Evolutionary conservation across 1,284 basidiomycete genomes (phyloP).

Genomic region (Puccinia hordei): DNA sequence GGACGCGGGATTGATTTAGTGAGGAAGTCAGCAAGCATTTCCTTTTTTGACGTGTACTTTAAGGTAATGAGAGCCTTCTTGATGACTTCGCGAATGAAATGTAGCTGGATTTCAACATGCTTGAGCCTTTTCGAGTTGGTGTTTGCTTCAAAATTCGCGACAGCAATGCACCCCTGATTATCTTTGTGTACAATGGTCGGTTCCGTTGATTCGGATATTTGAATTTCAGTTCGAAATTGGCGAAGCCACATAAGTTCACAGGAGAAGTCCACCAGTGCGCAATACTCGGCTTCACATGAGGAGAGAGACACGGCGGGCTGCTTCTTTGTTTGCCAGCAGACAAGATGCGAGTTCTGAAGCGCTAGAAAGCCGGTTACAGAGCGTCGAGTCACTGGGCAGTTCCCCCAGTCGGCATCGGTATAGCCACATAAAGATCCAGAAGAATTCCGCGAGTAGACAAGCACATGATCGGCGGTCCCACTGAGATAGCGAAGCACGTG

Average conservation of each 20-base stretch:
- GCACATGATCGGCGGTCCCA: not conserved
- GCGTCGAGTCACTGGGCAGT: not conserved
- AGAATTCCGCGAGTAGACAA: not conserved
- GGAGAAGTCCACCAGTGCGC: not conserved
- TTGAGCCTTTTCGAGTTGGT: not conserved
- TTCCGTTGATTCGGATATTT: not conserved
- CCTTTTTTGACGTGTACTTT: not conserved
- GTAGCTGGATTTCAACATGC: too few relatives aligned
- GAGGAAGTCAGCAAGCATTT: not conserved
- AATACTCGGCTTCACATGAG: not conserved
- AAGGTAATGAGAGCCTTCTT: not conserved
- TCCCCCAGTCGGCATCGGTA: too few relatives aligned
- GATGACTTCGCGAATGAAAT: not conserved
- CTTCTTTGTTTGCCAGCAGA: not conserved
- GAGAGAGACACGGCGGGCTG: conserved; percentile 13
- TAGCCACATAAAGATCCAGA: not conserved
- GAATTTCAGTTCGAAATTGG: not conserved
- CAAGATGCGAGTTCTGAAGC: not conserved
- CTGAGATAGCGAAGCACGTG: conserved; percentile 1
- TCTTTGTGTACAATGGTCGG: not conserved
- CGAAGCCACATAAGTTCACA: not conserved
- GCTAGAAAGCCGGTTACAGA: conserved; percentile 1
- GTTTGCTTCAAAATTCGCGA: not conserved
- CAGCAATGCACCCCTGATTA: not conserved
- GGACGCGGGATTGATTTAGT: not conserved